Conservation (phyloP, 805 yeast genomes). For the Starmera dryadoides region DNA sequence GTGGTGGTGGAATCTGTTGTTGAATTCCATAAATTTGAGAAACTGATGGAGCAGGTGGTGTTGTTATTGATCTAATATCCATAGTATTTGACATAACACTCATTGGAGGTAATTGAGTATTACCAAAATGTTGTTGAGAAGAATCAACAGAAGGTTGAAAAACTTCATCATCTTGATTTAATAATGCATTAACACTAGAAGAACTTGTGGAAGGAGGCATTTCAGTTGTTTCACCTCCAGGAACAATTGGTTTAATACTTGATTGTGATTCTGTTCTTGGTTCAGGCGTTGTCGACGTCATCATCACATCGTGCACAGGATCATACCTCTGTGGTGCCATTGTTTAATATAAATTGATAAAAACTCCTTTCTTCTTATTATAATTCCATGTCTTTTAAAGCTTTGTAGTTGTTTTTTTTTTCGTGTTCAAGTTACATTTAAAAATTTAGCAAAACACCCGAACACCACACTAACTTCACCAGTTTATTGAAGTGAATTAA, state of each 20-base stretch:
- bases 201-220: too few relatives aligned
- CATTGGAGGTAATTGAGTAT: background rate
- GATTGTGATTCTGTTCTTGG: background rate
- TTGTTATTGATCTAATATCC: background rate
- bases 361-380: background rate
- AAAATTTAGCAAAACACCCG: too few relatives aligned
- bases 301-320: background rate
- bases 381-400: too few relatives aligned
- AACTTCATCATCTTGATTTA: too few relatives aligned
- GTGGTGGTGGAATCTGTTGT: background rate
- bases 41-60: too few relatives aligned
- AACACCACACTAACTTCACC: background rate
- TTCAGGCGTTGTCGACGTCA: background rate
- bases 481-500: background rate
- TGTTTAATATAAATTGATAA: background rate
- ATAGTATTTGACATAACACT: background rate
- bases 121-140: too few relatives aligned
- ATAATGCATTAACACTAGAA: too few relatives aligned
- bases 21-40: too few relatives aligned
- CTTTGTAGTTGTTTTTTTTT: background rate
- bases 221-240: too few relatives aligned
- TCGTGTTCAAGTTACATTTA: background rate
- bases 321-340: background rate
- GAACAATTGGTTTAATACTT: too few relatives aligned
- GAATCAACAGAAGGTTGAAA: too few relatives aligned